Base-by-base conservation (phyloP, 306 rosid species). In the Notholithocarpus densiflorus region DNA sequence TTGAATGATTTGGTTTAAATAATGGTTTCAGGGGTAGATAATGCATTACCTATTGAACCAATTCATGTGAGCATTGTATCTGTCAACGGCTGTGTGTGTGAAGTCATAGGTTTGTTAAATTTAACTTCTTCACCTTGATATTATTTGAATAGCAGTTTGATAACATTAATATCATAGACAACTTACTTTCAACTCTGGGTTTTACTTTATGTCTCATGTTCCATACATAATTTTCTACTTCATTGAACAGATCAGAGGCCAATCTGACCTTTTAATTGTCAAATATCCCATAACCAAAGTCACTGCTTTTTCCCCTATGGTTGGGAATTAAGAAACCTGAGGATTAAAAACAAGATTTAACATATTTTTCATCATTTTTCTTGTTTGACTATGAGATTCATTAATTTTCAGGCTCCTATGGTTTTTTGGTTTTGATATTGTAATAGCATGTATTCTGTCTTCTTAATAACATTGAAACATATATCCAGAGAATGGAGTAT, bases 1-100 rank as follows among this genome's bases (percentile, higher is more conserved):
- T 57, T 15, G 21, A 11, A 62, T 32, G 14, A 73, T 68, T 66
- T 64, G 68, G 17, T 24, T 74, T 51, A 56, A 74, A 56, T 68
- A 24, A 80, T 83, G 54, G 29, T 79, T 76, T 68, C 92, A 93
- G 98, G 97, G 93, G 68, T 88, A 55, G 89, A 80, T 82, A 83
- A 85, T 26, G 81, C 89, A 48, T 79, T 93, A 79, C 92, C 89
- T 14, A 80, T 93, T 75, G 94, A 89, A 64, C 93, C 98, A 74
- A 81, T 91, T 74, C 81, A 82, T 71, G 66, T 91, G 51, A 80
- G 45, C 68, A 89, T 88, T 60, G 82, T 57, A 18, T 82, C 82
- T 83, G 78, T 68, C 80, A 56, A 73, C 4, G 93, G 90, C 64
- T 75, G 81, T 73, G 79, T 82, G 21, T 43, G 70, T 62, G 92